Evolutionary conservation across 106 monocot genomes (phyloP).

Genomic region (Apostasia ramifera): DNA sequence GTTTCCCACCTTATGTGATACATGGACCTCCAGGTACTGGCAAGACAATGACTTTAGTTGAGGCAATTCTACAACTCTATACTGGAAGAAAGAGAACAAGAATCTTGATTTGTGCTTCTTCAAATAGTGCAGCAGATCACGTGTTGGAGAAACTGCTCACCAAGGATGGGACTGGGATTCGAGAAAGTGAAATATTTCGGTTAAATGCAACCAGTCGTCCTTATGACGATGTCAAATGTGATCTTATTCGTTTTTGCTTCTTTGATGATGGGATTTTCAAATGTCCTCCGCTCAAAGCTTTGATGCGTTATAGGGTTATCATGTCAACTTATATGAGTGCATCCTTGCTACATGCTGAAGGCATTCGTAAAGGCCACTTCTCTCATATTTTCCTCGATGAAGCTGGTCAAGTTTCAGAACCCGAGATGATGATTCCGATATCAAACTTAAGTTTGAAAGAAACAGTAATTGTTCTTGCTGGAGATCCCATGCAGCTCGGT

Average conservation of each 20-base stretch:
- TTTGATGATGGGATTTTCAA: conserved; percentile 64
- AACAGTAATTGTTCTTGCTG: conserved; percentile 77
- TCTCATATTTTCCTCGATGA: conserved; percentile 93
- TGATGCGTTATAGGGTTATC: conserved; percentile 60
- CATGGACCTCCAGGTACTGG: conserved; percentile 97
- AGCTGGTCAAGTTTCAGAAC: conserved; percentile 93
- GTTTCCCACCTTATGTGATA: conserved; percentile 81
- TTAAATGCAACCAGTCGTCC: conserved; percentile 75
- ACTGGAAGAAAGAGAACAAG: conserved; percentile 24
- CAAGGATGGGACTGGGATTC: conserved; percentile 18
- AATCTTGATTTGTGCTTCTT: conserved; percentile 86
- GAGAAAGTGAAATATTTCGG: conserved; percentile 56
- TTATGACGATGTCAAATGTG: conserved; percentile 75
- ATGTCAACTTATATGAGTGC: conserved; percentile 94
- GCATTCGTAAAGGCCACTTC: conserved; percentile 55
- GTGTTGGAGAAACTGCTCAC: conserved; percentile 61
- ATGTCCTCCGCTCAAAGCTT: conserved; percentile 67
- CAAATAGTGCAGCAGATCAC: conserved; percentile 92
- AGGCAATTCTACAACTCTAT: conserved; percentile 71
- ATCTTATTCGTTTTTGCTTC: conserved; percentile 74
- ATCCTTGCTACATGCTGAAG: conserved; percentile 53
- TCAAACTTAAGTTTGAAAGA: conserved; percentile 47
- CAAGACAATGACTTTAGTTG: conserved; percentile 81
- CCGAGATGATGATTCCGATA: conserved; percentile 84
- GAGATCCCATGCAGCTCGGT: conserved; percentile 91